Base-by-base conservation (phyloP, 352 stramenopile genomes). In the Bremia lactucae region DNA sequence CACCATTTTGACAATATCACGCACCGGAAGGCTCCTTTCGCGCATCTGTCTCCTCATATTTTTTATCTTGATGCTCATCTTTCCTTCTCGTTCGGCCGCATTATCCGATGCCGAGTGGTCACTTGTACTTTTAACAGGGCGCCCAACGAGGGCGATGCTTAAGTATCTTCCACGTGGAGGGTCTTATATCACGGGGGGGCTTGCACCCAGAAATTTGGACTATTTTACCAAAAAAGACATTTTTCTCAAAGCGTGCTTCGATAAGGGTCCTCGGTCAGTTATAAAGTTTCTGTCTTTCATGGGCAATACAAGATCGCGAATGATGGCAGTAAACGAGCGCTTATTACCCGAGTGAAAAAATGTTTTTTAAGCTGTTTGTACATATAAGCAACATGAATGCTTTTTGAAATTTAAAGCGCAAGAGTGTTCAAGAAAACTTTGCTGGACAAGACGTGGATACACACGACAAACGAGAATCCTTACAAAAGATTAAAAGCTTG, bases 31-130 rank as follows among this genome's bases (percentile, higher is more conserved):
- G 73, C 48, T 87, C 78, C 47, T 90, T 72, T 2, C 63, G 71
- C 25, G 68, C 65, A 23, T 55, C 46, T 46, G 72, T 69, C 20
- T 87, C 77, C 26, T 81, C 69, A 49, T n/a, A n/a, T 83, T 78
- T 46, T 69, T 69, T 39, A 59, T 56, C 59, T 86, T 86, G 51
- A 81, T 83, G 28, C 60, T 62, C 54, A 82, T 84, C 65, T 87
- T 84, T 40, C 59, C 42, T 85, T 83, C 68, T 87, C 84, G 69
- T 87, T 87, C 11, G 70, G 65, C 9, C 65, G 71, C 75, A 84
- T 85, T 5, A 29, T 36, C 51, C 29, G 9, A n/a, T n/a, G n/a
- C n/a, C n/a, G n/a, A n/a, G n/a, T n/a, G n/a, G n/a, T n/a, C n/a
- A n/a, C n/a, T n/a, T n/a, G n/a, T n/a, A n/a, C n/a, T n/a, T n/a